Percentiles rank a stretch among this genome's conserved stretches.
These are phyloP conservation scores for Aspergillus avenaceus DNA, from an alignment of 495 filamentous ascomycete genomes.

Conservation along the genomic window DNA sequence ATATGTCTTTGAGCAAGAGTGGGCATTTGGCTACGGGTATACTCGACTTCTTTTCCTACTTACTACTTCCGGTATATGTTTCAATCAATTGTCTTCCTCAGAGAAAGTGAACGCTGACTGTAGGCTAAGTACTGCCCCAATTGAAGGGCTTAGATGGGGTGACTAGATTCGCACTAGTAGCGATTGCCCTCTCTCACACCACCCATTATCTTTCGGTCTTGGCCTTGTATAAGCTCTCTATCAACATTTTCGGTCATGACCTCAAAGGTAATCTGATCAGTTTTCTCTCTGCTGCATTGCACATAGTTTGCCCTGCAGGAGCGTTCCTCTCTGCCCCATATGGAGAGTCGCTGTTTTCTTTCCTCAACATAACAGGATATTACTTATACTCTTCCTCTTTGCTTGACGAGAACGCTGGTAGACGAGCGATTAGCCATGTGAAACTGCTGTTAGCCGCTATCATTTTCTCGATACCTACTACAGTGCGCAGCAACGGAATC, in stretches of 20 bases:
- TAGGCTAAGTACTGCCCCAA: conserved; percentile 19
- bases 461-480: conserved; percentile 68
- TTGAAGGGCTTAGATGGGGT: conserved; percentile 21
- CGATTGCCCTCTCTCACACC: conserved; percentile 60
- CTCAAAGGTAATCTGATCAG: conserved; percentile 43
- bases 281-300: conserved; percentile 64
- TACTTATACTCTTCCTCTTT: conserved; percentile 63
- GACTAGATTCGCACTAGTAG: conserved; percentile 42
- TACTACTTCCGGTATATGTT: conserved; percentile 42
- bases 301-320: conserved; percentile 82
- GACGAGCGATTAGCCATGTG: conserved; percentile 30
- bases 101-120: conserved; percentile 4
- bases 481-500: conserved; percentile 81
- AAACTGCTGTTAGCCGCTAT: conserved; percentile 56
- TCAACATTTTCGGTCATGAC: conserved; percentile 29
- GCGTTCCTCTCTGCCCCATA: conserved; percentile 88
- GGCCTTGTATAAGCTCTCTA: conserved; percentile 57
- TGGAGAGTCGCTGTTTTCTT: conserved; percentile 72
- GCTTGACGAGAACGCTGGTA: conserved; percentile 22
- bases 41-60: conserved; percentile 47
- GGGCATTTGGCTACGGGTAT: conserved; percentile 81
- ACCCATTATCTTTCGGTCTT: conserved; percentile 74
- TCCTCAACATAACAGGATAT: conserved; percentile 70
- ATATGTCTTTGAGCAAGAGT: conserved; percentile 90
- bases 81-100: not conserved